A percentile compares a stretch with the other conserved stretches of the same genome.
These are phyloP conservation scores for Chytriomyces hyalinus DNA, from an alignment of 192 early-diverging fungal genomes.

Conservation along the genomic window DNA sequence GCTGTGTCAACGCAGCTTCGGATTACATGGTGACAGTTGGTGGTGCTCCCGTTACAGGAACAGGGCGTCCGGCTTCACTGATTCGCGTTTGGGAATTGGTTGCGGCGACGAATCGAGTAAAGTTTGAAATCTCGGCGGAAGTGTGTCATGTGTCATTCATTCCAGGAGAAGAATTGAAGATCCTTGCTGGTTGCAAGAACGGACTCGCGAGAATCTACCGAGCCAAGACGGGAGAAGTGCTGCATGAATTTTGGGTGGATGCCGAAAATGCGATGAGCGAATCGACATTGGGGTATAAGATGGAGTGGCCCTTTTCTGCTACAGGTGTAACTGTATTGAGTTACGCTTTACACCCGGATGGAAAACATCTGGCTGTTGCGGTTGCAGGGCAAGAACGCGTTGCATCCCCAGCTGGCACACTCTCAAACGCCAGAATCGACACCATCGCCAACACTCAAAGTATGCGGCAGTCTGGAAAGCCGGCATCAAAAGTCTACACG, in stretches of 20 bases:
- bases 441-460: not conserved
- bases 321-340: slow-evolving; percentile 22
- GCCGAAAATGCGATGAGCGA: slow-evolving; percentile 29
- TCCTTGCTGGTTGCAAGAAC: slow-evolving; percentile 33
- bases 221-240: slow-evolving; percentile 13
- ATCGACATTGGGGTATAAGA: slow-evolving; percentile 17
- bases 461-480: not conserved
- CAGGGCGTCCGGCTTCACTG: not conserved
- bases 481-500: not conserved
- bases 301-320: slow-evolving; percentile 37
- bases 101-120: not conserved
- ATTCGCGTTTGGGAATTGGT: slow-evolving; percentile 33
- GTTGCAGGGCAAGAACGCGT: slow-evolving; percentile 27
- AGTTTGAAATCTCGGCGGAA: slow-evolving; percentile 30
- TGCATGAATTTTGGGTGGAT: slow-evolving; percentile 36
- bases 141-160: slow-evolving; percentile 22
- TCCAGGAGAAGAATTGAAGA: slow-evolving; percentile 1
- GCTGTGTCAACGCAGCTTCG: slow-evolving; percentile 1
- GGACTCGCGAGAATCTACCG: slow-evolving; percentile 28
- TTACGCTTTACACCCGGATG: slow-evolving; percentile 37
- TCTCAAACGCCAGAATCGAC: slow-evolving; percentile 19
- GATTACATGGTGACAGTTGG: slow-evolving; percentile 32
- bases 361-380: slow-evolving; percentile 31
- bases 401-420: not conserved
- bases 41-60: slow-evolving; percentile 14